These are phyloP conservation scores for Beauveria medogensis DNA, from an alignment of 2,329 filamentous ascomycete species.

Conservation along the genomic window DNA sequence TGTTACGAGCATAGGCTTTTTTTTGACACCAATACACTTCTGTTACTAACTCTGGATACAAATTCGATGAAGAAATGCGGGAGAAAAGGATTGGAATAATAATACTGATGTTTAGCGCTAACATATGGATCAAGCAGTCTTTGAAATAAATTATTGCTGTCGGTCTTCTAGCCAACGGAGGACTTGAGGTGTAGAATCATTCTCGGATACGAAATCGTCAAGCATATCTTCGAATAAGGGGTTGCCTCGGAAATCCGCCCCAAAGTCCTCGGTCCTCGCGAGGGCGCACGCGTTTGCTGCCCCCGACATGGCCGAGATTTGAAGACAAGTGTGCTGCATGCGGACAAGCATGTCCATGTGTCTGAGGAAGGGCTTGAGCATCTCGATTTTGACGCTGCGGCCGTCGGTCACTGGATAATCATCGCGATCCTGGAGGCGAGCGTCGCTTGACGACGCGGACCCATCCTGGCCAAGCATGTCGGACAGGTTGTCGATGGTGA, in stretches of 20 bases:
- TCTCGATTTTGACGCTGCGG: neutral
- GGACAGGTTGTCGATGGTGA: neutral
- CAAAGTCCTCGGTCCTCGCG: neutral
- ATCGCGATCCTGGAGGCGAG: too few relatives aligned
- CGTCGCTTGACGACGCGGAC: too few relatives aligned
- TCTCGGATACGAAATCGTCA: too few relatives aligned
- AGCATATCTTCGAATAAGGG: neutral
- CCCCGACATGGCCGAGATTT: neutral
- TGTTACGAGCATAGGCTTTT: slow-evolving; percentile 2
- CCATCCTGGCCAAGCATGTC: neutral
- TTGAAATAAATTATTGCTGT: too few relatives aligned
- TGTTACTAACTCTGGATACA: neutral
- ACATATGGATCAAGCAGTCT: neutral
- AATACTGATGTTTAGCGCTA: neutral
- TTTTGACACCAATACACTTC: neutral
- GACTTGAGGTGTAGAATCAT: too few relatives aligned
- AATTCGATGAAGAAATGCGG: neutral
- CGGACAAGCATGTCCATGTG: neutral
- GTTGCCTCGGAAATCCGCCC: neutral
- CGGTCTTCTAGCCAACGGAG: too few relatives aligned
- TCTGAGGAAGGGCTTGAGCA: neutral
- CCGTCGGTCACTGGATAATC: neutral
- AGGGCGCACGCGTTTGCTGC: neutral
- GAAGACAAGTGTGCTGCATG: neutral
- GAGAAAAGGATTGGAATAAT: neutral